Conservation (phyloP, 2,329 filamentous ascomycete genomes). For the Neoarthrinium moseri region DNA sequence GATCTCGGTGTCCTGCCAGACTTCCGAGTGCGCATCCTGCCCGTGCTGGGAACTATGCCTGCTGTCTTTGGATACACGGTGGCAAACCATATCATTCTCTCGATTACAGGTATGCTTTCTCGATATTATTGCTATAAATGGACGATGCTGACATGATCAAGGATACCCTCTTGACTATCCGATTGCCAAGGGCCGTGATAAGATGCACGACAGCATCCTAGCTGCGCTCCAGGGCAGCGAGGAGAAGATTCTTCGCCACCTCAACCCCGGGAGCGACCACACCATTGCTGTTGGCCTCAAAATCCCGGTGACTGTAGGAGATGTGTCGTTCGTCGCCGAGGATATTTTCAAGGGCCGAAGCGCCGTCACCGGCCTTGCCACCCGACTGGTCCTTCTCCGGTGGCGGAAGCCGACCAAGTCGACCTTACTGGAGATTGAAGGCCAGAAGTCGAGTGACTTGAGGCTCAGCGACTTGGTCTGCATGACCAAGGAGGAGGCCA, state of each 20-base stretch:
- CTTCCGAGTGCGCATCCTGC: slow-evolving; percentile 91
- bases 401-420: slow-evolving; percentile 68
- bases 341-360: slow-evolving; percentile 86
- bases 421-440: slow-evolving; percentile 61
- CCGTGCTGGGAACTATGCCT: slow-evolving; percentile 95
- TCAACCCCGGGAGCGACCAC: slow-evolving; percentile 39
- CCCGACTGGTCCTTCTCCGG: slow-evolving; percentile 73
- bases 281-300: slow-evolving; percentile 69
- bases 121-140: not conserved
- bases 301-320: slow-evolving; percentile 72
- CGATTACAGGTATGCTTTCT: slow-evolving; percentile 51
- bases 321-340: slow-evolving; percentile 85
- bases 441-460: slow-evolving; percentile 75
- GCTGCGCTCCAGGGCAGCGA: slow-evolving; percentile 74
- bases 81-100: slow-evolving; percentile 89
- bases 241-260: slow-evolving; percentile 66
- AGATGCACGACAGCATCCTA: slow-evolving; percentile 86
- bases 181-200: slow-evolving; percentile 78
- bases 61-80: slow-evolving; percentile 90
- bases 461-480: slow-evolving; percentile 28
- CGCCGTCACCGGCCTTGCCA: slow-evolving; percentile 77
- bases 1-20: slow-evolving; percentile 88
- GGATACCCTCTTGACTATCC: slow-evolving; percentile 87
- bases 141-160: slow-evolving; percentile 21
- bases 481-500: slow-evolving; percentile 32